Evolutionary conservation across 1,284 basidiomycete genomes (phyloP).

Genomic region (Neonothopanus nambi): DNA sequence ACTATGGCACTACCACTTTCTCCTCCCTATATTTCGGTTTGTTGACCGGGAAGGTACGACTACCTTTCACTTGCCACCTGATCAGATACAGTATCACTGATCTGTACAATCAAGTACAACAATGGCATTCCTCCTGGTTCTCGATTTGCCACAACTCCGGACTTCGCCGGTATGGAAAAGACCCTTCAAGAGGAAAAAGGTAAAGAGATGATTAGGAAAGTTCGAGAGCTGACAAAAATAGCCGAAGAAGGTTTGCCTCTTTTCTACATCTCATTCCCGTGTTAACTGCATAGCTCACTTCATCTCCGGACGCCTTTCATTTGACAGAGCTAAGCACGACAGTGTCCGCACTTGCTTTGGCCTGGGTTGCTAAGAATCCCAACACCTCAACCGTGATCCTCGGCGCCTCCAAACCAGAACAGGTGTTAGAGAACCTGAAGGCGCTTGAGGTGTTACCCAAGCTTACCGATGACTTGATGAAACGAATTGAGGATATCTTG

Average conservation of each 20-base stretch:
- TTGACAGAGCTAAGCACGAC: slow-evolving; percentile 37
- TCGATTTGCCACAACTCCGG: slow-evolving; percentile 58
- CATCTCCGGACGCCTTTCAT: neutral
- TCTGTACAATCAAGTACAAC: slow-evolving; percentile 26
- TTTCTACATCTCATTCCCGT: slow-evolving; percentile 1
- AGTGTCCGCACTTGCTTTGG: slow-evolving; percentile 46
- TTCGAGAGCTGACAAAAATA: slow-evolving; percentile 65
- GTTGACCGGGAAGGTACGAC: slow-evolving; percentile 66
- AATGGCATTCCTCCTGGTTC: slow-evolving; percentile 55
- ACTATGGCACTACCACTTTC: slow-evolving; percentile 72
- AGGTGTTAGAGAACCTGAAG: slow-evolving; percentile 66
- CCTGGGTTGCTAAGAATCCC: slow-evolving; percentile 69
- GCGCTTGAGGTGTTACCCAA: slow-evolving; percentile 65
- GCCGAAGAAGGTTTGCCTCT: slow-evolving; percentile 50
- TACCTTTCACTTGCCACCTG: neutral
- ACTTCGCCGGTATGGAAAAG: slow-evolving; percentile 47
- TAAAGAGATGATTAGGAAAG: slow-evolving; percentile 66
- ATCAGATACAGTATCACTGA: neutral
- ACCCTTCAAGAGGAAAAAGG: slow-evolving; percentile 51
- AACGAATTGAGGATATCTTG: slow-evolving; percentile 60
- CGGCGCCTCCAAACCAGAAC: slow-evolving; percentile 45
- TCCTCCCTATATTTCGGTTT: slow-evolving; percentile 73
- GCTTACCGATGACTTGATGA: slow-evolving; percentile 56
- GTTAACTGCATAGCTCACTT: too few species aligned
- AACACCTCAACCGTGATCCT: slow-evolving; percentile 64